phyloP scores from a whole-genome alignment of 2,329 filamentous ascomycete species.

The Ophiobolus disseminans region DNA sequence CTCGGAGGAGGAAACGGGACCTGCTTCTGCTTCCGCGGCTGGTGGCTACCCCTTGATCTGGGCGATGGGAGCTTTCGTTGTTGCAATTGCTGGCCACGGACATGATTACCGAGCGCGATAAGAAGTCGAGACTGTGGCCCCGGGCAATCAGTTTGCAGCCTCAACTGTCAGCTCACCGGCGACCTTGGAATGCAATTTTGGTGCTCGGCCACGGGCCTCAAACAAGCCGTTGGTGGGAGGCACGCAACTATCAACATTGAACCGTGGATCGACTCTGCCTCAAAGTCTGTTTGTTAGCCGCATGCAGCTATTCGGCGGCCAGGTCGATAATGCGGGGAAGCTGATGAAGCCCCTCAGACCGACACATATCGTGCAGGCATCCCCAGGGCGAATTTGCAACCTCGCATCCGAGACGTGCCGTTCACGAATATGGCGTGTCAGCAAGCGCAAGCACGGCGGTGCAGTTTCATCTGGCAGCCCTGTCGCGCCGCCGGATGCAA shows the following conservation, averaged over 20 bases:
- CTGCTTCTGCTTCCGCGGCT: too few species aligned
- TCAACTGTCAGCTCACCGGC: constrained; percentile 18
- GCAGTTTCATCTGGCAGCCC: constrained; percentile 14
- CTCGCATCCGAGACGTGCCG: constrained; percentile 5
- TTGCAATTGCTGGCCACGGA: too few species aligned
- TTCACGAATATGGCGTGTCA: constrained; percentile 2
- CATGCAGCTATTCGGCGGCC: constrained; percentile 18
- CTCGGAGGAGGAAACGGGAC: too few species aligned
- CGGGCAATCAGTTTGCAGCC: too few species aligned
- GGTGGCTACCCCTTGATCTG: too few species aligned
- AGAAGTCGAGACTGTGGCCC: too few species aligned
- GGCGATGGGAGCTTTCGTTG: too few species aligned
- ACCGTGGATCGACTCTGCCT: constrained; percentile 7
- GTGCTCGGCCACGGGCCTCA: constrained; percentile 20
- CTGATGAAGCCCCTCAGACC: constrained; percentile 22
- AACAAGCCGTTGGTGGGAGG: constrained; percentile 8
- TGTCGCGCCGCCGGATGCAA: neutral
- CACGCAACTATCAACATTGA: constrained; percentile 5
- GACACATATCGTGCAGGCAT: too few species aligned
- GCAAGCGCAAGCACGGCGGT: constrained; percentile 12
- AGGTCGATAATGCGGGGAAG: constrained; percentile 42
- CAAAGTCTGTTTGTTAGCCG: constrained; percentile 27
- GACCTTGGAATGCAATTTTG: constrained; percentile 20
- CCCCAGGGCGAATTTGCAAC: constrained; percentile 8
- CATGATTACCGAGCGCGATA: too few species aligned